Base-by-base conservation (phyloP, 352 stramenopile genomes). In the Globisporangium cystogenes region DNA sequence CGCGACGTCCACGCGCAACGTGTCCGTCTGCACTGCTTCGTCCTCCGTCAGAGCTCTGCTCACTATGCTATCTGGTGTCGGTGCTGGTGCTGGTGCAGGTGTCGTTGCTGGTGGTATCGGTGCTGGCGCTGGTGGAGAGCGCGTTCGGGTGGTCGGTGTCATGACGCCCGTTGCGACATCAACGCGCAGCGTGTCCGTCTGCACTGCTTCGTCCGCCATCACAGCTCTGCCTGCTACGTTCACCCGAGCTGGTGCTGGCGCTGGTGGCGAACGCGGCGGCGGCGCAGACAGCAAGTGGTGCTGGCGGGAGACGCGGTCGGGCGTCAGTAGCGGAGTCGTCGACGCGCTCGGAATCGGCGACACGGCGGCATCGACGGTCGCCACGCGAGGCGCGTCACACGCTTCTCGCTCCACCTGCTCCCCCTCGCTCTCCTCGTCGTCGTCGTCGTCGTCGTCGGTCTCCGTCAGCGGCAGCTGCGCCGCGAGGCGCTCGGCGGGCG, bases 401-500 rank as follows among this genome's bases (percentile, higher is more conserved):
- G 16, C 15, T 15, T n/a, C n/a, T n/a, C n/a, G n/a, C n/a, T n/a
- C n/a, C n/a, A n/a, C n/a, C n/a, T n/a, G 36, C 7, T 15, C 16
- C 26, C 27, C 27, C 16, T 46, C 33, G 7, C 18, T 16, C 5
- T 16, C 2, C 40, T 43, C n/a, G 4, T 60, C 16, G 2, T 50
- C 39, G 8, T 50, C 10, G 15, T 26, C n/a, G 1, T 23, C 20
- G 3, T 24, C 39, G 7, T 24, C n/a, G 10, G 7, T 14, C 18
- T 21, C 39, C 20, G 39, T 24, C 39, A 24, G 18, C 16, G n/a
- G 16, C 18, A 44, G 39, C 7, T 44, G 39, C 18, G 12, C 16
- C 18, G 39, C 39, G 3, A 88, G 45, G 6, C 64, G 71, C 58
- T 90, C 79, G 3, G 65, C 74, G 3, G 71, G 57, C 31, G 70